Percentiles rank a stretch among this genome's conserved stretches.
These are phyloP conservation scores for Stevia rebaudiana DNA, from an alignment of 140 eudicot genomes.

Conservation along the genomic window DNA sequence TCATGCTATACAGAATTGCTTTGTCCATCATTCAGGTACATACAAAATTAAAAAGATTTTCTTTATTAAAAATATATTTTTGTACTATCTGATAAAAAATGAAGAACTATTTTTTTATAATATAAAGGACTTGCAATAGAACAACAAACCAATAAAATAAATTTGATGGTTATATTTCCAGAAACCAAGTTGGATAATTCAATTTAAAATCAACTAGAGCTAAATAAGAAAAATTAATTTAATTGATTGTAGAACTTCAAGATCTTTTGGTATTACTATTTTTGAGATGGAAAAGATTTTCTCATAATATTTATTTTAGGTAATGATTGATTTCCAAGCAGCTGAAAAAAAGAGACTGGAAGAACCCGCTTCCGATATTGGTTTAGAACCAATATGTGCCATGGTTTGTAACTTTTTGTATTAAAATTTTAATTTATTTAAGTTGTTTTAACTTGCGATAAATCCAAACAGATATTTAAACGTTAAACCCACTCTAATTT, in stretches of 20 bases:
- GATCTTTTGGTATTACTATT: background rate
- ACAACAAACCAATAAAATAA: background rate
- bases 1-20: conserved; percentile 89
- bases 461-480: background rate
- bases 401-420: conserved; percentile 46
- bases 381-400: conserved; percentile 91
- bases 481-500: conserved; percentile 4
- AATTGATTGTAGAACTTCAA: background rate
- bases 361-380: conserved; percentile 99
- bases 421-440: background rate
- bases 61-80: background rate
- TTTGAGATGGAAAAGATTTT: background rate
- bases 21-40: conserved; percentile 86
- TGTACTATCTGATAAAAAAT: background rate
- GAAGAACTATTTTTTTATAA: background rate
- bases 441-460: background rate
- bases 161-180: background rate
- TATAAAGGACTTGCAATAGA: background rate
- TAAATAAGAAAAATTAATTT: background rate
- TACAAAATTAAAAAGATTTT: background rate
- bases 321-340: conserved; percentile 94
- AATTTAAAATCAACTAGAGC: background rate
- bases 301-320: conserved; percentile 36
- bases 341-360: conserved; percentile 87
- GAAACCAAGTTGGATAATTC: background rate